Conservation (phyloP, 345 rosid genomes). For the Stellera chamaejasme region DNA sequence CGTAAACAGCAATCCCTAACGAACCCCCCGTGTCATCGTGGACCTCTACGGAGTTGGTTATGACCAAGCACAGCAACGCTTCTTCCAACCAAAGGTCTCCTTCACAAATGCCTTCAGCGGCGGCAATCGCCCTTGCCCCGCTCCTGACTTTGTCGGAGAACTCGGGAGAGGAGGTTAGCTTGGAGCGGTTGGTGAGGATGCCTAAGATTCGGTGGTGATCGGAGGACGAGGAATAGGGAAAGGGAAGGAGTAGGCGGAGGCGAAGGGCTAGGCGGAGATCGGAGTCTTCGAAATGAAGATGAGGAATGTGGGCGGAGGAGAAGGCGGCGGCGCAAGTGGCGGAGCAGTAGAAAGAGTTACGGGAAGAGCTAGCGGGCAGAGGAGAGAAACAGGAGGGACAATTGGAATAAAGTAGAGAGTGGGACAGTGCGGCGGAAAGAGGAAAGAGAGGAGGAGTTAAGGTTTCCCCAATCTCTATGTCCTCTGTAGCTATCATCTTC, state of each 20-base stretch:
- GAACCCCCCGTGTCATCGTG: conserved; percentile 42
- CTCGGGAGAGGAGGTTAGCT: conserved; percentile 25
- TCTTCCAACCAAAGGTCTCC: conserved; percentile 29
- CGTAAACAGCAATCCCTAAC: conserved; percentile 62
- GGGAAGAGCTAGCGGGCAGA: conserved; percentile 35
- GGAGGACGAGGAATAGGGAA: background rate
- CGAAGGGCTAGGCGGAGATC: conserved; percentile 52
- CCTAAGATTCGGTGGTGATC: conserved; percentile 26
- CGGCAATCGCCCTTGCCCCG: conserved; percentile 36
- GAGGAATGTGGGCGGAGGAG: conserved; percentile 12
- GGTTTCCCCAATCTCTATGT: conserved; percentile 37
- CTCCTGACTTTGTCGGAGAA: conserved; percentile 23
- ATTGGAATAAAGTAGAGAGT: background rate
- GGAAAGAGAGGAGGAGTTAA: conserved; percentile 44
- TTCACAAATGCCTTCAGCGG: conserved; percentile 16
- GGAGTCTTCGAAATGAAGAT: conserved; percentile 21
- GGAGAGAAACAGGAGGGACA: conserved; percentile 8
- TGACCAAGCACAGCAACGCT: conserved; percentile 45
- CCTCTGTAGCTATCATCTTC: conserved; percentile 41
- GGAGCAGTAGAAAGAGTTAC: conserved; percentile 16
- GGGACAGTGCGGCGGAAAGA: conserved; percentile 36
- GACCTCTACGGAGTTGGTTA: conserved; percentile 85
- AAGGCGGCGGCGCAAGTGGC: conserved; percentile 14
- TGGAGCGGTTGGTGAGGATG: conserved; percentile 51
- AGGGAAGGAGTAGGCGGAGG: conserved; percentile 13